These are phyloP conservation scores for Mucor lusitanicus DNA, from an alignment of 371 early-diverging fungal species.

Conservation along the genomic window DNA sequence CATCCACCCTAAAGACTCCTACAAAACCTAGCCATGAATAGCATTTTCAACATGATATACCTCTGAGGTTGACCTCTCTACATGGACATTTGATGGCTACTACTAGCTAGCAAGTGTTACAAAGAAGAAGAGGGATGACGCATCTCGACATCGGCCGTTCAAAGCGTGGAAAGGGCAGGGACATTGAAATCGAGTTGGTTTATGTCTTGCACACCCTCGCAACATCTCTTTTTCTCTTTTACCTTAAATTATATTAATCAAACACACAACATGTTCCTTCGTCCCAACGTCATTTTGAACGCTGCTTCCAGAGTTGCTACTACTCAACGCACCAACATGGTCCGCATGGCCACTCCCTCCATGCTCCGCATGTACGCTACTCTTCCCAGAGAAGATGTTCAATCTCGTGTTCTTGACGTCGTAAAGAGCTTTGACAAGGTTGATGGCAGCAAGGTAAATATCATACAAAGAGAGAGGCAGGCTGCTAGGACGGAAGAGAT, in stretches of 20 bases:
- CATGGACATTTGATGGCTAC: background rate
- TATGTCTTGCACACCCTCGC: background rate
- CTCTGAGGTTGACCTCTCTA: too few species aligned
- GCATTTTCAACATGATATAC: too few species aligned
- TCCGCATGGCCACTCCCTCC: slow-evolving; percentile 27
- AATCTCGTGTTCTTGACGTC: slow-evolving; percentile 85
- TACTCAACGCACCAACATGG: slow-evolving; percentile 16
- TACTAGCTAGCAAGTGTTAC: background rate
- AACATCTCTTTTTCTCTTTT: background rate
- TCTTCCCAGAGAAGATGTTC: slow-evolving; percentile 59
- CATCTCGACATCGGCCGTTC: background rate
- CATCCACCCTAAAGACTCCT: background rate
- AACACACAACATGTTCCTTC: slow-evolving; percentile 7
- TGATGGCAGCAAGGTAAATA: slow-evolving; percentile 80
- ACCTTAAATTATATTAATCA: background rate
- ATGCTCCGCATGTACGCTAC: slow-evolving; percentile 58
- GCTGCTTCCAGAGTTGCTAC: slow-evolving; percentile 36
- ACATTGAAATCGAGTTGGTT: background rate
- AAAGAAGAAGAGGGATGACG: background rate
- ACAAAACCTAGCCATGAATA: too few species aligned
- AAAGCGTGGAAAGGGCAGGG: slow-evolving; percentile 2
- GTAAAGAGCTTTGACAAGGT: slow-evolving; percentile 95
- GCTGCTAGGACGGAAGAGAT: background rate
- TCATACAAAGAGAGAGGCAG: background rate
- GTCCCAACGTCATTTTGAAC: slow-evolving; percentile 40